Evolutionary conservation across 495 filamentous ascomycete species (phyloP).

Genomic region (Parathielavia appendiculata): DNA sequence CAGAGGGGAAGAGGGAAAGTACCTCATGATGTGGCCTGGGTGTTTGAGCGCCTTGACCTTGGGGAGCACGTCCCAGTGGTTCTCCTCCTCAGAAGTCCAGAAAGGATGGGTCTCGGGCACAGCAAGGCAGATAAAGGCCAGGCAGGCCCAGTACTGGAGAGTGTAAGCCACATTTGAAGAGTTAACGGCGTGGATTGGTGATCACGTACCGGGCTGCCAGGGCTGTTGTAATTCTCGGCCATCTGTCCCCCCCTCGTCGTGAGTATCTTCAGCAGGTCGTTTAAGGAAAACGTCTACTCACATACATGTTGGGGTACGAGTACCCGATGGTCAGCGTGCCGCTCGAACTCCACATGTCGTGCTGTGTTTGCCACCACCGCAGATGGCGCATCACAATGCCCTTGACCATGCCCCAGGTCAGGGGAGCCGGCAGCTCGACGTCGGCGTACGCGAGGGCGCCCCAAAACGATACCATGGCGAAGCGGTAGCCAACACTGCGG

Average conservation of each 20-base stretch:
- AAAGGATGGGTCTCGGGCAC: slow-evolving; percentile 65
- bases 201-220: slow-evolving; percentile 47
- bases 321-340: slow-evolving; percentile 74
- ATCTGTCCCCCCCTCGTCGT: slow-evolving; percentile 28
- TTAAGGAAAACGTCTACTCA: slow-evolving; percentile 26
- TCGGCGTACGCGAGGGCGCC: slow-evolving; percentile 69
- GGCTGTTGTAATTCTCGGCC: slow-evolving; percentile 77
- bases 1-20: slow-evolving; percentile 19
- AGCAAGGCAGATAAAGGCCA: slow-evolving; percentile 68
- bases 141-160: slow-evolving; percentile 67
- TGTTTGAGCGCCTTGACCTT: slow-evolving; percentile 54
- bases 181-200: too few species aligned
- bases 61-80: slow-evolving; percentile 51
- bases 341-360: slow-evolving; percentile 65
- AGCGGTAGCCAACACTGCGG: slow-evolving; percentile 69
- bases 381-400: slow-evolving; percentile 68
- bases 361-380: slow-evolving; percentile 71
- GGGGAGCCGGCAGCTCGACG: slow-evolving; percentile 61
- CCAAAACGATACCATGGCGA: slow-evolving; percentile 81
- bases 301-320: slow-evolving; percentile 72
- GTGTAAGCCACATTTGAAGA: background rate
- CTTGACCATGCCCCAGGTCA: slow-evolving; percentile 74
- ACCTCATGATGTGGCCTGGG: slow-evolving; percentile 63
- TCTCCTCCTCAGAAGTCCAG: slow-evolving; percentile 63
- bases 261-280: slow-evolving; percentile 1